These are phyloP conservation scores for Annona squamosa DNA, from an alignment of 164 flowering plant genomes.

Conservation along the genomic window DNA sequence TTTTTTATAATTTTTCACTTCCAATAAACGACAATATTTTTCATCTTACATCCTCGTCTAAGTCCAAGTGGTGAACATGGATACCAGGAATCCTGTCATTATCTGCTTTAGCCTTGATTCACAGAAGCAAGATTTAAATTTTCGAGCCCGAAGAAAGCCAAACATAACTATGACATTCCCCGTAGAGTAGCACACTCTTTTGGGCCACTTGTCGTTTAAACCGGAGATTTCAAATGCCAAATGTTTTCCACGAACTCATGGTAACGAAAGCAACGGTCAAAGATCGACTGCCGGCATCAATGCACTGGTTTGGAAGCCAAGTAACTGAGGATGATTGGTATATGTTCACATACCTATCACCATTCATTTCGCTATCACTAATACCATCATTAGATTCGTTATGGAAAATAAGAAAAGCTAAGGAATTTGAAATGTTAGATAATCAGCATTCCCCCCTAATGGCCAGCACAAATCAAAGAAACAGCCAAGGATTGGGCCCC, in stretches of 20 bases:
- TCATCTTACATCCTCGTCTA: no score
- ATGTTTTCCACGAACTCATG: no score
- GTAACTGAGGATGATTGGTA: not conserved
- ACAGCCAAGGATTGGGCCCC: conserved; percentile 25
- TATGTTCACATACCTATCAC: not conserved
- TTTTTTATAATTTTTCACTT: no score
- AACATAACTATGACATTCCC: not conserved
- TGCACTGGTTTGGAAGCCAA: no score
- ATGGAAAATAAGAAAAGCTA: not conserved
- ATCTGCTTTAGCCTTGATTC: not conserved
- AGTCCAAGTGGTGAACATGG: not conserved
- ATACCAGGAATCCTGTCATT: not conserved
- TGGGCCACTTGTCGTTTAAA: not conserved
- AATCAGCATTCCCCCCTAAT: conserved; percentile 22
- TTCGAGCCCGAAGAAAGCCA: not conserved
- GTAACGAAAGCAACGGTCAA: not conserved
- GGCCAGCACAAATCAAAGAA: conserved; percentile 44
- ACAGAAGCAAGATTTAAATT: not conserved
- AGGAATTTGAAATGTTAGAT: not conserved
- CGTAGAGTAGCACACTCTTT: not conserved
- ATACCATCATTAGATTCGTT: not conserved
- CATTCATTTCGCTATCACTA: not conserved
- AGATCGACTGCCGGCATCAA: not conserved
- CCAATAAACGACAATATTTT: no score
- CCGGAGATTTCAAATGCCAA: no score